Evolutionary conservation across 805 yeast species (phyloP).

Genomic region (Isabelozyma rhagii): DNA sequence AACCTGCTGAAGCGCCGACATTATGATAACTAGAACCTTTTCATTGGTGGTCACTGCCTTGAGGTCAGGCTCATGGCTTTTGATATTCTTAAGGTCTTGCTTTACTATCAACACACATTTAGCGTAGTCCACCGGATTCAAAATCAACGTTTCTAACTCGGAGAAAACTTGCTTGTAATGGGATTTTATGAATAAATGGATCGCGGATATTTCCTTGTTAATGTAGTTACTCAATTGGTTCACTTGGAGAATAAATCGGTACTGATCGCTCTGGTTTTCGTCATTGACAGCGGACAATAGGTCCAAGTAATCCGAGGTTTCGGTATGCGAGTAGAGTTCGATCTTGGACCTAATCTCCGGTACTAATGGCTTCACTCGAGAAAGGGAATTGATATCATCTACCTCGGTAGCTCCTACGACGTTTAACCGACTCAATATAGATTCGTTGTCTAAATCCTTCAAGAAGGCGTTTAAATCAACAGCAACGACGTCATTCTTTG

Average conservation of each 20-base stretch:
- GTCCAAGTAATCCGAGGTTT: slow-evolving; percentile 28
- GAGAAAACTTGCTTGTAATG: slow-evolving; percentile 64
- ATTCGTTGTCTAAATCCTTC: too few relatives aligned
- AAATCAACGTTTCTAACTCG: slow-evolving; percentile 63
- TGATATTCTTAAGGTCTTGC: slow-evolving; percentile 35
- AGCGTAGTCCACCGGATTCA: slow-evolving; percentile 62
- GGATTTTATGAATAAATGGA: slow-evolving; percentile 48
- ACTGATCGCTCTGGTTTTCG: slow-evolving; percentile 37
- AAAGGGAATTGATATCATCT: slow-evolving; percentile 18
- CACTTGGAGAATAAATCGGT: slow-evolving; percentile 48
- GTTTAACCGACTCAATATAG: too few relatives aligned
- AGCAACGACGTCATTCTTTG: slow-evolving; percentile 7
- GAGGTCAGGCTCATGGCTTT: slow-evolving; percentile 32
- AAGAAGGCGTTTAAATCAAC: slow-evolving; percentile 4
- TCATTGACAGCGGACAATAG: slow-evolving; percentile 24
- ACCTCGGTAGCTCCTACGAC: slow-evolving; percentile 7
- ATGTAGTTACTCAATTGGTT: slow-evolving; percentile 40
- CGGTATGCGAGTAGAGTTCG: slow-evolving; percentile 15
- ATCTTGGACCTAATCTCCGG: slow-evolving; percentile 20
- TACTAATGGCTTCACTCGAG: slow-evolving; percentile 17
- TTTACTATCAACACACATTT: slow-evolving; percentile 49
- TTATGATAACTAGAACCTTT: slow-evolving; percentile 65
- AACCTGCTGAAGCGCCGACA: slow-evolving; percentile 59
- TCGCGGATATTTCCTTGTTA: slow-evolving; percentile 47
- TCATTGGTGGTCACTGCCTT: slow-evolving; percentile 53